Percentiles rank a stretch among this genome's conserved stretches.
phyloP scores from a whole-genome alignment of 768 basidiomycete genomes.

The Xerocomus spinulosus region DNA sequence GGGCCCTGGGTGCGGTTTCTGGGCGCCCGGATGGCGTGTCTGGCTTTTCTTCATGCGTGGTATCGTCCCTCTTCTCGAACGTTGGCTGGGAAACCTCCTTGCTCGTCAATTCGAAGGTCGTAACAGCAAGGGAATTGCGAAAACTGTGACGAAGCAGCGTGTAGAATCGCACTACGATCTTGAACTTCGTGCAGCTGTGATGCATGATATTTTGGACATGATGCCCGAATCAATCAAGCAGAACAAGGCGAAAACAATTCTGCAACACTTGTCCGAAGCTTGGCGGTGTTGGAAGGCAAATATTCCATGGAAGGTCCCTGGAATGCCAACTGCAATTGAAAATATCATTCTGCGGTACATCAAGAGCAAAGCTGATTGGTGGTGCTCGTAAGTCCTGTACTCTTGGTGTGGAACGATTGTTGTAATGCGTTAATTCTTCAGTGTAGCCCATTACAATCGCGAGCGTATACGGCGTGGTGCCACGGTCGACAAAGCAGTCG shows the following conservation, averaged over 20 bases:
- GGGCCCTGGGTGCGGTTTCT: constrained; percentile 98
- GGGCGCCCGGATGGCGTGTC: constrained; percentile 99
- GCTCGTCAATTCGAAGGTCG: constrained; percentile 98
- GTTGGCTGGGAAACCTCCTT: constrained; percentile 97
- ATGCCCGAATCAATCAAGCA: constrained; percentile 99
- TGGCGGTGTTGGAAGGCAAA: constrained; percentile 99
- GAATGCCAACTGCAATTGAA: constrained; percentile 99
- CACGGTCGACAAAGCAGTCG: constrained; percentile 96
- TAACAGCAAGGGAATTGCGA: constrained; percentile 93
- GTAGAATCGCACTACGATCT: constrained; percentile 99
- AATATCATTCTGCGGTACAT: constrained; percentile 98
- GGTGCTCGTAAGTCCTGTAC: constrained; percentile 67
- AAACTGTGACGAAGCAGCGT: constrained; percentile 98
- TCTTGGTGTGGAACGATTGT: neutral
- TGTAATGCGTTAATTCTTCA: constrained; percentile 21
- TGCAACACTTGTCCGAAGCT: constrained; percentile 97
- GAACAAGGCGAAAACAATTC: constrained; percentile 99
- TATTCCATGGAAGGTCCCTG: constrained; percentile 99
- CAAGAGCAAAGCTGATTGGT: constrained; percentile 99
- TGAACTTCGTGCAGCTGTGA: constrained; percentile 95
- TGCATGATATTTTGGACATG: constrained; percentile 99
- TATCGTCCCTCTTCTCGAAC: constrained; percentile 93
- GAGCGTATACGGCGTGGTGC: constrained; percentile 96
- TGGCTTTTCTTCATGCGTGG: constrained; percentile 99
- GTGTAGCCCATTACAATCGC: constrained; percentile 96